Conservation (phyloP, 345 rosid species). For the Eucalyptus curtisii region DNA sequence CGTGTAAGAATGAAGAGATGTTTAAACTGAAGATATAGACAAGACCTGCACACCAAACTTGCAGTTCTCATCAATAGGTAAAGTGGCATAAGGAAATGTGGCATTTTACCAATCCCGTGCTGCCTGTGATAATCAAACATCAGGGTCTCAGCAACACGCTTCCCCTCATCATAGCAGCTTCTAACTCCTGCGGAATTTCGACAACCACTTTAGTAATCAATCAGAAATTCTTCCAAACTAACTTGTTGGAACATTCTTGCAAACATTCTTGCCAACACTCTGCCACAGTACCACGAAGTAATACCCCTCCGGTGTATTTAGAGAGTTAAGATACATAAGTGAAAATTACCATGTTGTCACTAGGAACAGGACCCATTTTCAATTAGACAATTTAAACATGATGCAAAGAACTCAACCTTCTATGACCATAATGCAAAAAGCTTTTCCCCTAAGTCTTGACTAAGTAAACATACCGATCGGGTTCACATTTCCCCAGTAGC, state of each 20-base stretch:
- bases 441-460: background rate
- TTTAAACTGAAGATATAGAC: background rate
- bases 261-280: background rate
- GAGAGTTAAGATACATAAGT: background rate
- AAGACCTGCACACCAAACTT: background rate
- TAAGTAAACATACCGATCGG: constrained; percentile 50
- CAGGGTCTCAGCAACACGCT: constrained; percentile 78
- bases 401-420: background rate
- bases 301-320: background rate
- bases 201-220: background rate
- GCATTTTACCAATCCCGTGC: constrained; percentile 65
- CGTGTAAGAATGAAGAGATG: background rate
- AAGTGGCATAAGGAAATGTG: background rate
- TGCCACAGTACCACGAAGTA: background rate
- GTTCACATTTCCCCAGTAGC: constrained; percentile 93
- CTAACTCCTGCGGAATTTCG: constrained; percentile 41
- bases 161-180: constrained; percentile 93
- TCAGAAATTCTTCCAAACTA: background rate
- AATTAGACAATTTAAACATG: background rate
- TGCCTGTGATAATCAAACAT: constrained; percentile 92
- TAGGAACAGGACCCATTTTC: background rate
- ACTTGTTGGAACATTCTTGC: background rate
- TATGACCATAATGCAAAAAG: background rate
- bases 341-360: background rate
- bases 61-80: background rate